Percentiles rank a stretch among this genome's conserved stretches.
phyloP scores from a whole-genome alignment of 345 rosid species.

The Sisymbrium altissimum region DNA sequence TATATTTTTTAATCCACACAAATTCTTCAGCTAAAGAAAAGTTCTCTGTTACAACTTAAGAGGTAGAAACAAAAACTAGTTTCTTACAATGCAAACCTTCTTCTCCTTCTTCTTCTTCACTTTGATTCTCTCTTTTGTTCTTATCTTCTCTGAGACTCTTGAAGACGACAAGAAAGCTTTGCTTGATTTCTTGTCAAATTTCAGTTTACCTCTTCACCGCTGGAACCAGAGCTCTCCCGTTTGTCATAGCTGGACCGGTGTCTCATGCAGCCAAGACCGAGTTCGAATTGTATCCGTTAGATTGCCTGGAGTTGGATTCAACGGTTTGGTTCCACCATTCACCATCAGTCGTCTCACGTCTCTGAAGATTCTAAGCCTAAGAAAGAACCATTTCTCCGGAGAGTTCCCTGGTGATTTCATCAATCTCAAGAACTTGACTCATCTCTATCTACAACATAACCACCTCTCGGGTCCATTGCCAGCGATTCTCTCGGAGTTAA shows the following conservation, averaged over 20 bases:
- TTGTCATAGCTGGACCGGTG: conserved; percentile 73
- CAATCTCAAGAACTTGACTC: conserved; percentile 60
- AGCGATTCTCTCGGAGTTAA: conserved; percentile 50
- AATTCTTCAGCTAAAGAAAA: background rate
- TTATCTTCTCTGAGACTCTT: conserved; percentile 40
- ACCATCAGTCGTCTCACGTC: conserved; percentile 71
- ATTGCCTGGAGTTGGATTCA: conserved; percentile 79
- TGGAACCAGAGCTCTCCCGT: conserved; percentile 57
- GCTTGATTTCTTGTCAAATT: conserved; percentile 50
- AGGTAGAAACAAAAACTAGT: conserved; percentile 10
- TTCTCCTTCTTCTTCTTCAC: conserved; percentile 30
- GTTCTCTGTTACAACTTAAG: background rate
- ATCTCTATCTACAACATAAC: conserved; percentile 75
- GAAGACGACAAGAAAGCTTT: conserved; percentile 75
- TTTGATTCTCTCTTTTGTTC: conserved; percentile 37
- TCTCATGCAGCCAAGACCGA: conserved; percentile 55
- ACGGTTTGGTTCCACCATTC: conserved; percentile 64
- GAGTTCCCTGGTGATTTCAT: conserved; percentile 61
- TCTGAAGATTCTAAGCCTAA: conserved; percentile 72
- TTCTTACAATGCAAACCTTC: conserved; percentile 30
- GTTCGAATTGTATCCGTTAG: conserved; percentile 59
- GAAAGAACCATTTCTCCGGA: conserved; percentile 70
- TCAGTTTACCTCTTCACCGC: conserved; percentile 40
- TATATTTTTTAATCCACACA: background rate
- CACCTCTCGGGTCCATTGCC: conserved; percentile 65